A percentile compares a stretch with the other conserved stretches of the same genome.
Conservation (phyloP, 2,329 filamentous ascomycete species). For the Beauveria scarabaeidicola region DNA sequence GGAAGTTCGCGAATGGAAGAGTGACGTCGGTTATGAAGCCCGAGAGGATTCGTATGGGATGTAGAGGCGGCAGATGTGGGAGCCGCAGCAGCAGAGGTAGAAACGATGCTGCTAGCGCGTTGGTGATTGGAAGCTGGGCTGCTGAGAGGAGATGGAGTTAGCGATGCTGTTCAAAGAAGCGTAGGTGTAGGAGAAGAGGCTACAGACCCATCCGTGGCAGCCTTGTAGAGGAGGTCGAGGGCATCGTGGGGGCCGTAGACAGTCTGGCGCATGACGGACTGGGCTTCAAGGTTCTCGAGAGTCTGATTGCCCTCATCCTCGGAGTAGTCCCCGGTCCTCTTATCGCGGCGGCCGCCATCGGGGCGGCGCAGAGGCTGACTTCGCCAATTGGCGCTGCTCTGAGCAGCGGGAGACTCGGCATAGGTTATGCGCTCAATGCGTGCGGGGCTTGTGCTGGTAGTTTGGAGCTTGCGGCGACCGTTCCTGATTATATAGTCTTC, state of each 20-base stretch:
- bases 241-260: constrained; percentile 91
- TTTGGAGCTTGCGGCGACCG: constrained; percentile 58
- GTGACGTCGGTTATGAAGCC: not conserved
- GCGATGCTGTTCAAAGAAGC: not conserved
- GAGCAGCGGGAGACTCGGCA: constrained; percentile 47
- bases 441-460: constrained; percentile 35
- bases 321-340: constrained; percentile 28
- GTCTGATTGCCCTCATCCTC: constrained; percentile 50
- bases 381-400: constrained; percentile 57
- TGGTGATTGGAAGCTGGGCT: constrained; percentile 16
- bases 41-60: constrained; percentile 5
- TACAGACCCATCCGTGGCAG: constrained; percentile 56
- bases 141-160: not conserved
- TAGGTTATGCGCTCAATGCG: constrained; percentile 36
- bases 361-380: constrained; percentile 59
- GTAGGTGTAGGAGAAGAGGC: constrained; percentile 13
- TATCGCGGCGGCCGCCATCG: constrained; percentile 26
- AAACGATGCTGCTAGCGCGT: constrained; percentile 23
- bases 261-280: constrained; percentile 57
- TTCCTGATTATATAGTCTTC: constrained; percentile 66
- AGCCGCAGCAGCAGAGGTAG: constrained; percentile 14
- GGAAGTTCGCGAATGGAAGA: constrained; percentile 12
- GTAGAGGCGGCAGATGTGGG: constrained; percentile 13
- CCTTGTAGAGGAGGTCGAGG: constrained; percentile 83
- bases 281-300: constrained; percentile 56